Percentiles rank a stretch among this genome's conserved stretches.
Evolutionary conservation across 2,329 filamentous ascomycete species (phyloP).

Genomic region (Botryotinia calthae): DNA sequence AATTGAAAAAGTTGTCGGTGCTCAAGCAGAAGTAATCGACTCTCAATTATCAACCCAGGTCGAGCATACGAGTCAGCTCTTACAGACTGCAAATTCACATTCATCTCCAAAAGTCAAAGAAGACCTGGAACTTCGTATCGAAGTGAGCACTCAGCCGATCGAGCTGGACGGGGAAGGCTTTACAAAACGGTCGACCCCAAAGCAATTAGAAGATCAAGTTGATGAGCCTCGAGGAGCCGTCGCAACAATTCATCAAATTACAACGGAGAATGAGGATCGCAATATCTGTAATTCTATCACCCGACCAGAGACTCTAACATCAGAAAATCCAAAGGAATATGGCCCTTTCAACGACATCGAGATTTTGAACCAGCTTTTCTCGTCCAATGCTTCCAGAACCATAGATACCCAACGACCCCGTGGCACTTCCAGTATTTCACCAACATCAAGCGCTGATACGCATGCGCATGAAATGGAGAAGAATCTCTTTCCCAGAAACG

Average conservation of each 20-base stretch:
- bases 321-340: background rate
- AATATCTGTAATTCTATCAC: background rate
- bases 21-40: background rate
- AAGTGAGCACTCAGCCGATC: background rate
- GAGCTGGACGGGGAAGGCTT: background rate
- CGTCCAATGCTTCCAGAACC: background rate
- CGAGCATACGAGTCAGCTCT: background rate
- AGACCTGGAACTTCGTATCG: background rate
- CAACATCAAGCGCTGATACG: background rate
- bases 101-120: background rate
- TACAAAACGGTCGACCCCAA: background rate
- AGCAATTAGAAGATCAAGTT: background rate
- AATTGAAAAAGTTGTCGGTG: background rate
- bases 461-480: background rate
- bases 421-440: background rate
- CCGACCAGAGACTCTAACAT: background rate
- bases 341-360: constrained; percentile 3
- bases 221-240: background rate
- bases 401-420: background rate
- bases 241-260: background rate
- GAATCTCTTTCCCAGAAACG: no score
- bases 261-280: background rate
- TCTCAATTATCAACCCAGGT: background rate
- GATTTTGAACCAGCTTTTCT: constrained; percentile 2
- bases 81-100: background rate